Conservation (phyloP, 208 protist genomes). For the Leishmania major region DNA sequence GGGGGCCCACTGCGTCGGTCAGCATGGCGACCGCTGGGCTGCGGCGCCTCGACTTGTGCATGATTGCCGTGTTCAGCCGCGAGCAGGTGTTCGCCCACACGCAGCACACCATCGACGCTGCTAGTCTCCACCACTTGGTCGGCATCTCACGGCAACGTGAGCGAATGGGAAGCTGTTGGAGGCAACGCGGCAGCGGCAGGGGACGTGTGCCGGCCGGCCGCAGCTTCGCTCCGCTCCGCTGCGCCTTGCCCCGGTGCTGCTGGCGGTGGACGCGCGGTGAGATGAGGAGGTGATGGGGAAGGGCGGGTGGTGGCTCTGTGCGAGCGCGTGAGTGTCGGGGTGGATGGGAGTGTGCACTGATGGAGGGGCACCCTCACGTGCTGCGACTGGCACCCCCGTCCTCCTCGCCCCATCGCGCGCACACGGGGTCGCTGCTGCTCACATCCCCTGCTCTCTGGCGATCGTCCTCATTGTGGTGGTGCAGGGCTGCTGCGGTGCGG, state of each 20-base stretch:
- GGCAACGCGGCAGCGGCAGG: constrained; percentile 68
- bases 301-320: not conserved
- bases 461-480: no score
- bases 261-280: constrained; percentile 21
- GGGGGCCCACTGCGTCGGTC: constrained; percentile 51
- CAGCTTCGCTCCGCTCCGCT: constrained; percentile 57
- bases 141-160: constrained; percentile 67
- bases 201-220: constrained; percentile 47
- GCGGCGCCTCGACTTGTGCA: constrained; percentile 67
- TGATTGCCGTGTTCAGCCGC: constrained; percentile 54
- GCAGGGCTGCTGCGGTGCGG: no score
- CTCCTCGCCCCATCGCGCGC: no score
- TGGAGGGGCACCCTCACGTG: no score
- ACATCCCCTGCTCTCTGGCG: no score
- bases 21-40: constrained; percentile 53
- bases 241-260: constrained; percentile 59
- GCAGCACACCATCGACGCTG: constrained; percentile 60
- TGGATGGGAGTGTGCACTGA: no score
- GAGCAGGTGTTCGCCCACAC: constrained; percentile 62
- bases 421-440: no score
- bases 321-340: no score
- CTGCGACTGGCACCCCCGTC: no score
- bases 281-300: not conserved
- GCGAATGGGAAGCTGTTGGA: constrained; percentile 69
- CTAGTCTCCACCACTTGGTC: constrained; percentile 61